Percentiles rank a stretch among this genome's conserved stretches.
Conservation (phyloP, 2,329 filamentous ascomycete genomes). For the Trichoderma simmonsii region DNA sequence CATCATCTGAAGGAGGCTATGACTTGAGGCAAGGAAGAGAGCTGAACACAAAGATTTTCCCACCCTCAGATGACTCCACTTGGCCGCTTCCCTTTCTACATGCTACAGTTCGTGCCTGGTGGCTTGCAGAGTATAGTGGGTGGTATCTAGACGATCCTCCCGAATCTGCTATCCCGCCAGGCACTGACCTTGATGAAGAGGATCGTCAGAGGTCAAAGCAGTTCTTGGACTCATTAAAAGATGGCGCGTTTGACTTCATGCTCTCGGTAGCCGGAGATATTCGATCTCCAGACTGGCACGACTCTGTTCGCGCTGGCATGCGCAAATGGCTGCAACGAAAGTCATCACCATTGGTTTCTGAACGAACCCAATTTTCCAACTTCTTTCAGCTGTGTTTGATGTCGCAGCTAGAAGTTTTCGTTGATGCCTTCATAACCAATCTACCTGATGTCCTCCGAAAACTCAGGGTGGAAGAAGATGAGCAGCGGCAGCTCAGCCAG, state of each 20-base stretch:
- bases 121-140: conserved; percentile 90
- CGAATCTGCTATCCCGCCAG: conserved; percentile 52
- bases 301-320: conserved; percentile 79
- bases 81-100: conserved; percentile 76
- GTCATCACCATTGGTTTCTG: conserved; percentile 64
- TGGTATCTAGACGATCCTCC: conserved; percentile 76
- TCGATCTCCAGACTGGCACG: conserved; percentile 78
- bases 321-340: conserved; percentile 81
- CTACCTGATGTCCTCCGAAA: conserved; percentile 88
- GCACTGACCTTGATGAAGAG: conserved; percentile 66
- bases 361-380: conserved; percentile 65
- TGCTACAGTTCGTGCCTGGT: conserved; percentile 76
- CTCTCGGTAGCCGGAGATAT: conserved; percentile 80
- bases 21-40: conserved; percentile 66
- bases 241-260: conserved; percentile 90
- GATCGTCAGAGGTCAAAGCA: conserved; percentile 67
- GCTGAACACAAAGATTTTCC: conserved; percentile 66
- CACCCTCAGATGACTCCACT: conserved; percentile 60
- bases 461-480: conserved; percentile 84
- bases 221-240: conserved; percentile 75
- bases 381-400: conserved; percentile 72
- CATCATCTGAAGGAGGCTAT: conserved; percentile 69
- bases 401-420: conserved; percentile 79
- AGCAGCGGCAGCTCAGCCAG: conserved; percentile 69
- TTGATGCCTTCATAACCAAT: conserved; percentile 91